Evolutionary conservation across 805 yeast genomes (phyloP).

Genomic region (Wickerhamiella azymoides): DNA sequence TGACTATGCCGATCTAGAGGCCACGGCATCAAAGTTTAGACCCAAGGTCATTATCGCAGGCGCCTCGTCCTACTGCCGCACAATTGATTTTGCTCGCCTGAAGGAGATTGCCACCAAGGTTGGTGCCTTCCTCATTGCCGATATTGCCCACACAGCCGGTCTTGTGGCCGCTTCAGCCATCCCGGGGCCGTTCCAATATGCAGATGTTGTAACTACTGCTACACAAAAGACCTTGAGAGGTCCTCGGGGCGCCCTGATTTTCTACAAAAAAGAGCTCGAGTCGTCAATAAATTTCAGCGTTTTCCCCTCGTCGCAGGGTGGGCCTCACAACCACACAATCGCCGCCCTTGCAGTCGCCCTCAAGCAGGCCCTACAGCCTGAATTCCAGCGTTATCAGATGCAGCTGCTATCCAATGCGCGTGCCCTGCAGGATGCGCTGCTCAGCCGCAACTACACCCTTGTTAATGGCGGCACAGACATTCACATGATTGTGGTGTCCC

Average conservation of each 20-base stretch:
- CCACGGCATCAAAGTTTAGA: conserved; percentile 77
- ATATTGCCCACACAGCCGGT: conserved; percentile 98
- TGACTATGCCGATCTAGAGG: conserved; percentile 89
- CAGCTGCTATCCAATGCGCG: conserved; percentile 82
- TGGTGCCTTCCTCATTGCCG: conserved; percentile 89
- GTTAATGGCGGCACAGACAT: conserved; percentile 96
- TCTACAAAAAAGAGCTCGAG: conserved; percentile 92
- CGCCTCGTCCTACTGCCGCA: conserved; percentile 92
- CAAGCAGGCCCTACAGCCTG: conserved; percentile 84
- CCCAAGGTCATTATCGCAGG: conserved; percentile 97
- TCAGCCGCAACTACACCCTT: conserved; percentile 56
- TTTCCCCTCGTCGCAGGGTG: conserved; percentile 99
- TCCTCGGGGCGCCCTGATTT: conserved; percentile 99
- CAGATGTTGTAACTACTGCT: conserved; percentile 96
- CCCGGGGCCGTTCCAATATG: conserved; percentile 90
- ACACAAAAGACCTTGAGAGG: conserved; percentile 98
- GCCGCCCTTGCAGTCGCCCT: conserved; percentile 94
- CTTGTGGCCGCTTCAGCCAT: conserved; percentile 88
- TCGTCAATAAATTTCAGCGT: conserved; percentile 92
- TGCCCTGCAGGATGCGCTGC: conserved; percentile 60
- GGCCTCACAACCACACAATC: conserved; percentile 98
- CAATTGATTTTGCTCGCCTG: conserved; percentile 92
- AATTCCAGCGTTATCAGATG: conserved; percentile 76
- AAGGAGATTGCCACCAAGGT: conserved; percentile 87
- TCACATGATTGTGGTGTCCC: conserved; percentile 83